Percentiles rank a stretch among this genome's conserved stretches.
Evolutionary conservation across 129 eudicot genomes (phyloP).

Genomic region (Pittosporum tobira): DNA sequence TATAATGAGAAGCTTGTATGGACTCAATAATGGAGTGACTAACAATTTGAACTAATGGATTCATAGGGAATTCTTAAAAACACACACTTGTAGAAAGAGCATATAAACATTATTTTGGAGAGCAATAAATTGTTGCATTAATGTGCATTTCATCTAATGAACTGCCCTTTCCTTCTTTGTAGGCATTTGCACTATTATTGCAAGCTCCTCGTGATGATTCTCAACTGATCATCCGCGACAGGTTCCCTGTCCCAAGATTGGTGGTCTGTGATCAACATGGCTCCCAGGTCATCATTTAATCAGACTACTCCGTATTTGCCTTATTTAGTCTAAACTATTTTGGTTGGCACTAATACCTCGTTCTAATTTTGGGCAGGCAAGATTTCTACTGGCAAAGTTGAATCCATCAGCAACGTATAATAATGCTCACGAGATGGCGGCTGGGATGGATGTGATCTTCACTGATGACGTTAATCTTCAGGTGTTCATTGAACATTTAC

Average conservation of each 20-base stretch:
- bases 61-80: too few relatives aligned
- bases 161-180: too few relatives aligned
- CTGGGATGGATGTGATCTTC: slow-evolving; percentile 79
- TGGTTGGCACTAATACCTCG: background rate
- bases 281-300: slow-evolving; percentile 60
- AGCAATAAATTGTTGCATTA: background rate
- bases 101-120: background rate
- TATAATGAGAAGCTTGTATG: too few relatives aligned
- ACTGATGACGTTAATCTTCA: slow-evolving; percentile 95
- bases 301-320: background rate
- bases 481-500: slow-evolving; percentile 93
- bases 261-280: slow-evolving; percentile 99
- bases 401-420: slow-evolving; percentile 93
- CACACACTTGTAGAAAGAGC: too few relatives aligned
- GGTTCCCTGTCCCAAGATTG: slow-evolving; percentile 92
- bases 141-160: too few relatives aligned
- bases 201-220: slow-evolving; percentile 93
- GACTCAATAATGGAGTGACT: too few relatives aligned
- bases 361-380: slow-evolving; percentile 48
- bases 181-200: slow-evolving; percentile 78
- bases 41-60: too few relatives aligned
- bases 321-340: background rate
- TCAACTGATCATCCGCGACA: slow-evolving; percentile 68
- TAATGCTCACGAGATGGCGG: slow-evolving; percentile 54
- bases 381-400: slow-evolving; percentile 84